Evolutionary conservation across 164 flowering plant species (phyloP).

Genomic region (Platanus orientalis): DNA sequence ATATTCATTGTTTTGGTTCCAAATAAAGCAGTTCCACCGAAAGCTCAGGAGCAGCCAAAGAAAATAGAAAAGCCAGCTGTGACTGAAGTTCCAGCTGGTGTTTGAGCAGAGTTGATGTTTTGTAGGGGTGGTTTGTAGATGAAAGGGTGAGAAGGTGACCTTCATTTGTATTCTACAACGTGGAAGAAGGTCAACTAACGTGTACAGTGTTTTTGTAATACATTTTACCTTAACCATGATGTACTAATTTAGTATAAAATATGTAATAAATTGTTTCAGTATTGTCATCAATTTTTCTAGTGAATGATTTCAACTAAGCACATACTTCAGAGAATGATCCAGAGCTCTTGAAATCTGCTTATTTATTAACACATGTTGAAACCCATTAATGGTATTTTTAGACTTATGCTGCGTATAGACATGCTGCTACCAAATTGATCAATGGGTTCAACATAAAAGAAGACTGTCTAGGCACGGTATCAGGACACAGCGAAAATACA

Average conservation of each 20-base stretch:
- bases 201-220: constrained; percentile 25
- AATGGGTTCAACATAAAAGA: not conserved
- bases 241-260: not conserved
- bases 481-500: too few relatives aligned
- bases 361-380: too few relatives aligned
- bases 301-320: too few relatives aligned
- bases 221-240: not conserved
- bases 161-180: constrained; percentile 5
- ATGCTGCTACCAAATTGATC: too few relatives aligned
- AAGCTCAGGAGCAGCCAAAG: constrained; percentile 59
- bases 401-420: too few relatives aligned
- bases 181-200: constrained; percentile 1
- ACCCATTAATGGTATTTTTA: too few relatives aligned
- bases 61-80: constrained; percentile 43
- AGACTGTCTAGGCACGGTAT: too few relatives aligned
- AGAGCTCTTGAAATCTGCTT: not conserved
- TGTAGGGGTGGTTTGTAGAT: constrained; percentile 2
- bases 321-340: not conserved
- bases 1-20: constrained; percentile 64
- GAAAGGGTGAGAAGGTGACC: constrained; percentile 14
- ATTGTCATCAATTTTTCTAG: too few relatives aligned
- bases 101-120: constrained; percentile 19
- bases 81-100: constrained; percentile 54
- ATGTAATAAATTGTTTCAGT: too few relatives aligned
- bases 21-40: constrained; percentile 56